Evolutionary conservation across 257 asterid species (phyloP).

Genomic region (Echium plantagineum): DNA sequence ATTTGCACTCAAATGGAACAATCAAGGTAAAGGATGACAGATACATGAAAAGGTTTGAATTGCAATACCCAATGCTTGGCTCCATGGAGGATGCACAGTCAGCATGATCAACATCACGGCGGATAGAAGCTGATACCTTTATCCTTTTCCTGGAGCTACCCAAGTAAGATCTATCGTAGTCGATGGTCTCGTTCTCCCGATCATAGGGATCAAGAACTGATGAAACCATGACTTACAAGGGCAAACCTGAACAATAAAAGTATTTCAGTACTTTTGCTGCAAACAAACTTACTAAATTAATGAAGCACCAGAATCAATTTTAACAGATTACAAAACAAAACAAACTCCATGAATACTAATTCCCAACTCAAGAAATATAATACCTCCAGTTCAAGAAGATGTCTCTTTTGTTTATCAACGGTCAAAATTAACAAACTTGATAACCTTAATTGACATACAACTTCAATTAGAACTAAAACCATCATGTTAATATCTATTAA

Average conservation of each 20-base stretch:
- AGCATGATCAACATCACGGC: constrained; percentile 1
- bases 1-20: not conserved
- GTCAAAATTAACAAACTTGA: too few species aligned
- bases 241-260: not conserved
- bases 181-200: not conserved
- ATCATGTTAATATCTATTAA: too few species aligned
- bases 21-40: not conserved
- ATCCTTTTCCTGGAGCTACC: constrained; percentile 8
- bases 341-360: too few species aligned
- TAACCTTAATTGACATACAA: too few species aligned
- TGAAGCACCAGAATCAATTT: not conserved
- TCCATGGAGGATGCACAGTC: constrained; percentile 15
- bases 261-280: too few species aligned
- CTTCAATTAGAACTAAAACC: too few species aligned
- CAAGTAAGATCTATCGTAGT: not conserved
- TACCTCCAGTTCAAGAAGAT: too few species aligned
- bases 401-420: too few species aligned
- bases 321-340: too few species aligned
- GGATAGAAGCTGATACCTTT: constrained; percentile 7
- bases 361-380: too few species aligned
- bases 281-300: not conserved
- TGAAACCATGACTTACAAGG: constrained; percentile 2
- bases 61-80: constrained; percentile 19
- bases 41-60: not conserved
- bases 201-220: not conserved